phyloP scores from a whole-genome alignment of 352 stramenopile species.

The Saprolegnia diclina region DNA sequence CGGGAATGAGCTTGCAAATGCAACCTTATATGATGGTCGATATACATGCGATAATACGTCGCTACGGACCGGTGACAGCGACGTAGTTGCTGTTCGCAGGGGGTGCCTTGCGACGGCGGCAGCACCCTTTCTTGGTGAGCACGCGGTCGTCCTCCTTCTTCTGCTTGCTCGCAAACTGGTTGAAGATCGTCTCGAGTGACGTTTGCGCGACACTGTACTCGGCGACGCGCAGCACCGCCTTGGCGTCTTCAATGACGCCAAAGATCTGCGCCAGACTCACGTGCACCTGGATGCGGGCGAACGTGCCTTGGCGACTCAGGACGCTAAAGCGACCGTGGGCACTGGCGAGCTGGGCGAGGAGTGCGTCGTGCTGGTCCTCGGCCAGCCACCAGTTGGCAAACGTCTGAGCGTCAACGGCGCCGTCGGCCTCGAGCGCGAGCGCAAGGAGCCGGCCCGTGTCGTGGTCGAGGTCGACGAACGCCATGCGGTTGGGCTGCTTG shows the following conservation, averaged over 20 bases:
- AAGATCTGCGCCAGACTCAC: conserved; percentile 41
- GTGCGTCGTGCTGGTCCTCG: conserved; percentile 43
- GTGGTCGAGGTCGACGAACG: conserved; percentile 33
- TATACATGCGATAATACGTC: no score
- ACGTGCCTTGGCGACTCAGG: conserved; percentile 53
- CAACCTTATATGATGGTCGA: no score
- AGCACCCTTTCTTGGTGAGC: neutral
- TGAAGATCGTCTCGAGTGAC: conserved; percentile 85
- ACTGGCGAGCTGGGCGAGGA: conserved; percentile 33
- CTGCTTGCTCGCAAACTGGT: conserved; percentile 57
- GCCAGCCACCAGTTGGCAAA: conserved; percentile 62
- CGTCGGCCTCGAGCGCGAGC: conserved; percentile 29
- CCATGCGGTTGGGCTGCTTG: conserved; percentile 29
- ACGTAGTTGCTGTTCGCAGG: neutral
- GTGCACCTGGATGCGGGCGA: conserved; percentile 53
- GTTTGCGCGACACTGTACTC: conserved; percentile 81
- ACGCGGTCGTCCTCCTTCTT: conserved; percentile 30
- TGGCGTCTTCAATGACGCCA: conserved; percentile 43
- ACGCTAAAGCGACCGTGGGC: conserved; percentile 33
- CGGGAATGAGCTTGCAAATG: neutral
- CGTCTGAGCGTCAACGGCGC: conserved; percentile 31
- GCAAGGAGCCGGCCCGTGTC: conserved; percentile 31
- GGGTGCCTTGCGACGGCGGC: neutral
- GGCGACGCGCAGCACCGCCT: conserved; percentile 38
- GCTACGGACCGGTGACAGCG: neutral